phyloP scores from a whole-genome alignment of 768 basidiomycete genomes.

The Tricholoma flavovirens region DNA sequence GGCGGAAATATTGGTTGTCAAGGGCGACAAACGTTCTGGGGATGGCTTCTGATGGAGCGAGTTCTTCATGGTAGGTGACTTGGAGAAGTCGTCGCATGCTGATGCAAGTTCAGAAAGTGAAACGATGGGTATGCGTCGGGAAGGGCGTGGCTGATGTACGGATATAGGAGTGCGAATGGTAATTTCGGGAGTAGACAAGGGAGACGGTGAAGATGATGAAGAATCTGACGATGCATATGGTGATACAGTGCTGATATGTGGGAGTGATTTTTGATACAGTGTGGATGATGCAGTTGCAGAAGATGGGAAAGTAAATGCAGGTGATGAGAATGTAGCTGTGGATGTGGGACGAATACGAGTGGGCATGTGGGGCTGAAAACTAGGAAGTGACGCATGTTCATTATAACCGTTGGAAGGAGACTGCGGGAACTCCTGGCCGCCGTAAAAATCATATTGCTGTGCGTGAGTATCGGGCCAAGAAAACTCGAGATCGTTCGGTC shows the following conservation, averaged over 20 bases:
- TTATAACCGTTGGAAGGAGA: constrained; percentile 6
- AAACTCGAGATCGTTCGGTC: constrained; percentile 1
- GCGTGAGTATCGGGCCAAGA: constrained; percentile 8
- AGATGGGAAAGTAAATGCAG: constrained; percentile 4
- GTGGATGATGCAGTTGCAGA: constrained; percentile 7
- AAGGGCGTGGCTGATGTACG: constrained; percentile 42
- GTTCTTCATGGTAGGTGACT: not conserved
- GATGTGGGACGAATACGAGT: constrained; percentile 1
- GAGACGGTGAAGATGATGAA: constrained; percentile 15
- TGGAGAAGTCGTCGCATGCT: constrained; percentile 27
- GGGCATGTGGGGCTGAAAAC: constrained; percentile 4
- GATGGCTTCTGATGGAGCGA: not conserved
- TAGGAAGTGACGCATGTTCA: not conserved
- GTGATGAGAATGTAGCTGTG: constrained; percentile 5
- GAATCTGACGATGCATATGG: constrained; percentile 12
- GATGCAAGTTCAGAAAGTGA: constrained; percentile 36
- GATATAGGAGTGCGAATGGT: constrained; percentile 22
- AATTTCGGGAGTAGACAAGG: constrained; percentile 18
- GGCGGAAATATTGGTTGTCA: constrained; percentile 14
- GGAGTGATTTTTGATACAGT: not conserved
- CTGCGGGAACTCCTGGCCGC: constrained; percentile 10
- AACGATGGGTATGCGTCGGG: constrained; percentile 39
- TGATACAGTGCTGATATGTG: constrained; percentile 11
- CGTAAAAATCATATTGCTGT: constrained; percentile 9
- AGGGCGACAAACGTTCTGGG: constrained; percentile 12